Evolutionary conservation across 495 filamentous ascomycete species (phyloP), one percentile per base, ranked within the genome.

Genomic region (Penicillium atrosanguineum): DNA sequence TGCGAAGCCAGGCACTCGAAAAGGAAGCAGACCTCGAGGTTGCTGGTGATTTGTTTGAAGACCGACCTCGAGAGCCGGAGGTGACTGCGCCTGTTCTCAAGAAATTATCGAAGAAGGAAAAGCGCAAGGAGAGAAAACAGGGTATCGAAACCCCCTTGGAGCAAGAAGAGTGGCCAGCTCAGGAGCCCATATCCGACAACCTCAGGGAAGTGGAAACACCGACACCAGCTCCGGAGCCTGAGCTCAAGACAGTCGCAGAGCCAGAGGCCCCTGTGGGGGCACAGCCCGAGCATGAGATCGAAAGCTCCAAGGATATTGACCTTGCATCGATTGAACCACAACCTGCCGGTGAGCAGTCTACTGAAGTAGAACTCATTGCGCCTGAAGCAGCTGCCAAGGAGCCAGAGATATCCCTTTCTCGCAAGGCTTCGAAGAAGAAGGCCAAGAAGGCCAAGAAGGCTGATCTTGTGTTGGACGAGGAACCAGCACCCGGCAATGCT

Each of bases 51-150:
- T 29, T 54, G 12, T 19, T 50, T 18, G 53, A 45, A n/a, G 55
- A 58, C 14, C 50, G 26, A 20, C 21, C 43, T 8, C 34, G 3
- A 20, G 54, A 55, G 40, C 21, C 50, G 6, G 44, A 60, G 38
- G 41, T 48, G 6, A 41, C 23, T 0, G 38, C 53, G 4, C 36
- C 55, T 40, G 15, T 64, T 39, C 57, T 61, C 8, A 64, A 49
- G 44, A 72, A 74, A 46, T 55, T 68, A 21, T 68, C 67, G 15
- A 71, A 72, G 52, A 73, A 72, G 42, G 69, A 77, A 26, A 71
- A 71, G 58, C 72, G 73, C 21, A 74, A 68, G 39, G 53, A 48
- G 19, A 73, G 72, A 55, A 64, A 69, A 48, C 56, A 54, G 34
- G 56, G 21, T 1, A 55, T 56, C 44, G 50, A 55, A 11, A 14